Base-by-base conservation (phyloP, 441 rosid genomes). In the Eruca vesicaria region DNA sequence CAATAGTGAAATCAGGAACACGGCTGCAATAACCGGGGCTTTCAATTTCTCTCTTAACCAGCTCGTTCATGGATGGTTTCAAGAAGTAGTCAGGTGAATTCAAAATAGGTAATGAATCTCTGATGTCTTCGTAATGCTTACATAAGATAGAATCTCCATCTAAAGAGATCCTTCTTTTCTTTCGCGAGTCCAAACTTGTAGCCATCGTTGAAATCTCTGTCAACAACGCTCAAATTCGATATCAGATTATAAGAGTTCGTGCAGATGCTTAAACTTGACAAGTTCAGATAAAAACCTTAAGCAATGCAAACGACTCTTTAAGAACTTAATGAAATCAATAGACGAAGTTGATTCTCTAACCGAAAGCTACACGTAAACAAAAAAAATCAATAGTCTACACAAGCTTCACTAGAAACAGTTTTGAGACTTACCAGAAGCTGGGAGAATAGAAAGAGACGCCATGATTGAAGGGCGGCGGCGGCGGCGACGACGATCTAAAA, bases 1-100 rank as follows among this genome's bases (percentile, higher is more conserved):
- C 98, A 64, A 93, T 78, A 3, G 78, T 83, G 73, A 96, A 90
- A 81, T 89, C 85, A 16, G 89, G 88, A 73, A 93, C 97, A 15
- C 83, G 76, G 29, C 92, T 81, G 76, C 86, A 87, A 80, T 84
- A 96, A 72, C 87, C 93, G 52, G 97, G 96, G 77, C 83, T 89
- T 36, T 66, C 56, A 12, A 82, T 70, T 72, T 88, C 97, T 77
- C 63, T 55, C 11, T 81, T 32, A 67, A 83, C 89, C 80, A 95
- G 75, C 68, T 91, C 90, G 56, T 73, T 76, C 76, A 89, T 80
- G 72, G 82, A 78, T 64, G 99, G 99, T 36, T 87, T 82, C 76
- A 80, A 83, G 79, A 84, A 96, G 78, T 90, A 93, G 71, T 84
- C 97, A 5, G 76, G 61, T 18, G 84, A 82, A 65, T 12, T 28